A percentile compares a stretch with the other conserved stretches of the same genome.
Evolutionary conservation across 257 asterid genomes (phyloP).

Genomic region (Nicotiana undulata): DNA sequence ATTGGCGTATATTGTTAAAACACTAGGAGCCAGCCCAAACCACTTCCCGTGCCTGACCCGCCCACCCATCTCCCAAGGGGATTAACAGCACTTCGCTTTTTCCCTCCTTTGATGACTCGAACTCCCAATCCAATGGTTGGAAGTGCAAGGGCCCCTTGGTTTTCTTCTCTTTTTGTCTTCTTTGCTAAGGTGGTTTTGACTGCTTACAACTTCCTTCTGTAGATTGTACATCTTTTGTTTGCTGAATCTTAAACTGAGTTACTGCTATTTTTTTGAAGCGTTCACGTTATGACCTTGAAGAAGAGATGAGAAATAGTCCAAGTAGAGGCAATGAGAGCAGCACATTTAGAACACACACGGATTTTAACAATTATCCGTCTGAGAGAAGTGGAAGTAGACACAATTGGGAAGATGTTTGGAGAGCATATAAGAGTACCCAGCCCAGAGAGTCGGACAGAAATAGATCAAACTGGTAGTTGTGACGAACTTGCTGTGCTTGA

Average conservation of each 20-base stretch:
- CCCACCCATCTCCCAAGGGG: too few species aligned
- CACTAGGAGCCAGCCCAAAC: background rate
- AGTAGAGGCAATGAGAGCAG: conserved; percentile 39
- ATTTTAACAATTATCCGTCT: conserved; percentile 34
- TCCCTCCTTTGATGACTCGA: too few species aligned
- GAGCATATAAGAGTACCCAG: conserved; percentile 38
- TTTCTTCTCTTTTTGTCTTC: background rate
- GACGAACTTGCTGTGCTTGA: conserved; percentile 3
- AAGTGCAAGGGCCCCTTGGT: background rate
- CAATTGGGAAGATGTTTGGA: conserved; percentile 46
- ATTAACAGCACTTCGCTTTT: too few species aligned
- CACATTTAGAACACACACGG: conserved; percentile 27
- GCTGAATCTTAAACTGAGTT: background rate
- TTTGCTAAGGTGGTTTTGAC: background rate
- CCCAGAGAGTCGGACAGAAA: conserved; percentile 40
- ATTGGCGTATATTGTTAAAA: background rate
- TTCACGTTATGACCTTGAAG: conserved; percentile 68
- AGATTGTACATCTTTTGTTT: background rate
- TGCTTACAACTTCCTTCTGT: background rate
- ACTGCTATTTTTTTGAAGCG: conserved; percentile 46
- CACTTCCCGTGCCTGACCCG: too few species aligned
- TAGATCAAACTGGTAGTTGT: conserved; percentile 33
- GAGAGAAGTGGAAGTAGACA: conserved; percentile 48
- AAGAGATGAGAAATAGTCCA: conserved; percentile 53
- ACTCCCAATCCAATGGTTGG: too few species aligned